Conservation (phyloP, 2,329 filamentous ascomycete species). For the Fusarium sp. region DNA sequence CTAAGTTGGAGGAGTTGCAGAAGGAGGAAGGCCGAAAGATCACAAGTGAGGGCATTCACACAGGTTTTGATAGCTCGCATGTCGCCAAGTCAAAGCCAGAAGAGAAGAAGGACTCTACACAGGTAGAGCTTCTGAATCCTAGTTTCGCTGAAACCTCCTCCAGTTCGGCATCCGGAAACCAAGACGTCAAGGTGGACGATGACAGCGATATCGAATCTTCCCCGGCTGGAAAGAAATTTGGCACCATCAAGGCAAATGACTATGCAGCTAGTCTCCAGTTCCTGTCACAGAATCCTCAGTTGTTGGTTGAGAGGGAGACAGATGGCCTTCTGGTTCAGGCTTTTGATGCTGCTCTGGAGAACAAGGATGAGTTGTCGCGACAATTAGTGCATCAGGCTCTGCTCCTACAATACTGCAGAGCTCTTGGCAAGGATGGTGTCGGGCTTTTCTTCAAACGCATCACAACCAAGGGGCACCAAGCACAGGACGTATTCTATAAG, state of each 20-base stretch:
- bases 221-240: constrained; percentile 81
- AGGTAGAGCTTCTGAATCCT: constrained; percentile 82
- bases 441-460: constrained; percentile 96
- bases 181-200: constrained; percentile 57
- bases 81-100: constrained; percentile 69
- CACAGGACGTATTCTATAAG: constrained; percentile 88
- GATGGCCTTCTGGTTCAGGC: constrained; percentile 91
- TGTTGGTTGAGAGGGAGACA: constrained; percentile 85
- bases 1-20: constrained; percentile 83
- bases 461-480: constrained; percentile 88
- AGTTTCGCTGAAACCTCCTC: constrained; percentile 47
- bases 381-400: constrained; percentile 95
- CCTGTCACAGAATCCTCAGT: constrained; percentile 78
- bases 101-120: constrained; percentile 59
- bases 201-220: constrained; percentile 81
- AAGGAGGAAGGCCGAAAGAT: constrained; percentile 89
- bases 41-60: constrained; percentile 88
- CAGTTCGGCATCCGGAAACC: constrained; percentile 17
- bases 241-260: constrained; percentile 77
- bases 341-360: constrained; percentile 85
- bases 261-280: constrained; percentile 79
- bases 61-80: constrained; percentile 88
- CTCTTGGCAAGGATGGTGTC: constrained; percentile 87
- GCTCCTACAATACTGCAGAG: constrained; percentile 92
- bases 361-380: constrained; percentile 77